These are phyloP conservation scores for Calonectria fujianensis DNA, from an alignment of 2,329 filamentous ascomycete species.

Conservation along the genomic window DNA sequence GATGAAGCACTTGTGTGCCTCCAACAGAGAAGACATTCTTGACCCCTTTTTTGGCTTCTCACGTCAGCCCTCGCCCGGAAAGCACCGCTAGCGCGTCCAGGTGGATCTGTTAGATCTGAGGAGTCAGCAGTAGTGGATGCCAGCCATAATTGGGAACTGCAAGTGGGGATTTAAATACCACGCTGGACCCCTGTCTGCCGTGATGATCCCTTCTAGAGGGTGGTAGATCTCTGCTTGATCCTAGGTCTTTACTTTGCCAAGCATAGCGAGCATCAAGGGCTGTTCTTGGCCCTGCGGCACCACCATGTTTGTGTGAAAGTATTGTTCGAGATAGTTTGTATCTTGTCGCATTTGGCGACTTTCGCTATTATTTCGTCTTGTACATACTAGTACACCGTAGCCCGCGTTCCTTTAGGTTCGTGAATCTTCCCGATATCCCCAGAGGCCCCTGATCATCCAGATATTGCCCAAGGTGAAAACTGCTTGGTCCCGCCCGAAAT, in stretches of 20 bases:
- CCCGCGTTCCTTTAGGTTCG: neutral
- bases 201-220: conserved; percentile 6
- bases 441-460: neutral
- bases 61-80: neutral
- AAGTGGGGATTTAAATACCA: conserved; percentile 4
- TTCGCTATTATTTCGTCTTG: conserved; percentile 6
- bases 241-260: neutral
- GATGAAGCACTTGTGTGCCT: neutral
- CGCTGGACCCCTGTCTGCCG: conserved; percentile 24
- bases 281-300: neutral
- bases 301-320: neutral
- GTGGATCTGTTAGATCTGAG: conserved; percentile 15
- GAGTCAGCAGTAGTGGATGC: neutral
- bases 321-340: neutral
- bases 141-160: neutral
- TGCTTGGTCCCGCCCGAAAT: conserved; percentile 1
- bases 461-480: conserved; percentile 10
- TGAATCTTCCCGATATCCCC: neutral
- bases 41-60: conserved; percentile 1
- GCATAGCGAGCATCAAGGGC: neutral
- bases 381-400: conserved; percentile 3
- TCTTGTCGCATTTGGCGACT: neutral
- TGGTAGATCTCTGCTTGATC: conserved; percentile 10
- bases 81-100: neutral
- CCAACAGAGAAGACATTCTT: neutral